Conservation (phyloP, 306 rosid species). For the Corylus americana region DNA sequence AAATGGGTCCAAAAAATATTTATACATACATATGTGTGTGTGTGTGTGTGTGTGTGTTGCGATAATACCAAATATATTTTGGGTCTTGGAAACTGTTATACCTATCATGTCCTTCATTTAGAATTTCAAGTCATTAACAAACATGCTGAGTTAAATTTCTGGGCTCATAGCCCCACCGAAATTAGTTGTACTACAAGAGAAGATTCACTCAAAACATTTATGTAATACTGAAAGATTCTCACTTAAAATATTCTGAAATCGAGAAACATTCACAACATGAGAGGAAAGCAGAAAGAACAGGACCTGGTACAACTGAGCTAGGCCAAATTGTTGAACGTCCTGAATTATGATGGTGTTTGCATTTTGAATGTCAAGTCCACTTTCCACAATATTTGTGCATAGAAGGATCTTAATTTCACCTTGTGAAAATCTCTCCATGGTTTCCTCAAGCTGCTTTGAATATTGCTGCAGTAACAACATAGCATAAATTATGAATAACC, state of each 20-base stretch:
- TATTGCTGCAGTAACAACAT: slow-evolving; percentile 64
- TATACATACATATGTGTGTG: too few relatives aligned
- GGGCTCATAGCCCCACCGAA: not conserved
- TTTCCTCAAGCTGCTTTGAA: slow-evolving; percentile 89
- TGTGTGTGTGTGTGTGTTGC: too few relatives aligned
- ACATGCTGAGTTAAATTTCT: not conserved
- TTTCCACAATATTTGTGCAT: slow-evolving; percentile 92
- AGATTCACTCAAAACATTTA: not conserved
- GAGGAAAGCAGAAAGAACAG: slow-evolving; percentile 34
- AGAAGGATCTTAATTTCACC: slow-evolving; percentile 83
- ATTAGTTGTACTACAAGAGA: not conserved
- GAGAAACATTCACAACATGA: not conserved
- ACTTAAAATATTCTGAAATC: not conserved
- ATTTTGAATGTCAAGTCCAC: slow-evolving; percentile 98
- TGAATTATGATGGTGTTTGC: slow-evolving; percentile 95
- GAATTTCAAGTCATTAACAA: not conserved
- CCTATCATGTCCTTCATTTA: not conserved
- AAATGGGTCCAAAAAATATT: not conserved
- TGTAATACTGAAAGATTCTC: not conserved
- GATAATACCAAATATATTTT: not conserved
- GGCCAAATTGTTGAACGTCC: slow-evolving; percentile 97
- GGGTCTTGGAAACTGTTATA: not conserved
- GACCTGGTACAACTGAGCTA: slow-evolving; percentile 97
- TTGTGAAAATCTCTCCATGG: slow-evolving; percentile 81
- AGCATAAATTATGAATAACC: slow-evolving; percentile 10